Base-by-base conservation (phyloP, 371 early-diverging fungal species). In the Haplosporangium sp. region DNA sequence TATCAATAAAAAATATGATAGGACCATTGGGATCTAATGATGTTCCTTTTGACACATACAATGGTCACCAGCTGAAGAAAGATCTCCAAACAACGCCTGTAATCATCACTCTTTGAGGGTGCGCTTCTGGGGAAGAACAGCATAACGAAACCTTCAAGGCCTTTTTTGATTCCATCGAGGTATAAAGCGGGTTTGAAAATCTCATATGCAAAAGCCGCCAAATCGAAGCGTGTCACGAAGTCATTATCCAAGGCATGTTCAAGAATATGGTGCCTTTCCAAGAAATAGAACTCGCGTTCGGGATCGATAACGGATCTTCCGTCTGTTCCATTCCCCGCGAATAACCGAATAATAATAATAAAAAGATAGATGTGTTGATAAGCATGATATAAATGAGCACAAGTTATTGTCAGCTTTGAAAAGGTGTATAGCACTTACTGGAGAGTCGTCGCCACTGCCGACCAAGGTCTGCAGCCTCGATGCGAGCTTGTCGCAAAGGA, bases 171-270 rank as follows among this genome's bases (percentile, higher is more conserved):
- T 9, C 60, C 46, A 4, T 57, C 38, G 38, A 59, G 38, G 21
- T 58, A 55, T 45, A 63, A 20, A 1, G 50, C 14, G 0, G 59
- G 38, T 8, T 23, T 18, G 21, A 67, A 57, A 9, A 59, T 13
- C 18, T 54, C 64, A 14, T 58, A 58, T 4, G 63, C 55, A 38
- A 73, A 63, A 6, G 68, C 52, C 14, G 74, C 74, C n/a, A 73
- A 57, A 37, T 73, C 53, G 18, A 68, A 29, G 6, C 63, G 67
- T 6, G 7, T 29, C 20, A 55, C 63, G 23, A 62, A 54, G 13
- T 45, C 51, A 8, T 6, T 16, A 5, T 38, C 37, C 38, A 73
- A 52, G 6, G 55, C 59, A 11, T 64, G 55, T 11, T 63, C 64
- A 12, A 55, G 23, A 18, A 59, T 59, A 5, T 59, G 59, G n/a